phyloP scores from a whole-genome alignment of 75 land plant species.

The Cupressus sempervirens region DNA sequence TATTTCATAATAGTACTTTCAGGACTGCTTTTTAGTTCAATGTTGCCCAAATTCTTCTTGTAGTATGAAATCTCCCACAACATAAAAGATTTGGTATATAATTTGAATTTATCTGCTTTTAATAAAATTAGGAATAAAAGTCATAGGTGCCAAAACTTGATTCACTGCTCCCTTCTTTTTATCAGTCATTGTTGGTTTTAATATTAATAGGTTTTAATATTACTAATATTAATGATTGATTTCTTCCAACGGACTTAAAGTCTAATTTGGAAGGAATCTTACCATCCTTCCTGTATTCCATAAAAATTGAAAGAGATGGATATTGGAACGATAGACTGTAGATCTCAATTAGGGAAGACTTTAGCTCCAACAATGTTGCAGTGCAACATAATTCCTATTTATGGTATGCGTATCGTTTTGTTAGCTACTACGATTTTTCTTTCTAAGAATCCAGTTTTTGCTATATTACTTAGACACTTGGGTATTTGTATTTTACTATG shows the following conservation, averaged over 20 bases:
- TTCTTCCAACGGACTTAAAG: neutral
- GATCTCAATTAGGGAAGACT: neutral
- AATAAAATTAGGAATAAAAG: too few relatives aligned
- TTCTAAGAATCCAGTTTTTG: too few relatives aligned
- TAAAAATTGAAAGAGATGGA: neutral
- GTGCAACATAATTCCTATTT: neutral
- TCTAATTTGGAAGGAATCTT: neutral
- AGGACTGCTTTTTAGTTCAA: neutral
- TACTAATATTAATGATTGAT: neutral
- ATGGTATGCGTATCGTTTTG: too few relatives aligned
- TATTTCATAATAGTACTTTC: neutral
- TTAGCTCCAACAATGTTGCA: neutral
- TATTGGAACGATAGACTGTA: neutral
- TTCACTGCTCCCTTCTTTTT: neutral
- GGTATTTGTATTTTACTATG: neutral
- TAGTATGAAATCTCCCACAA: neutral
- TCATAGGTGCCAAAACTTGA: neutral
- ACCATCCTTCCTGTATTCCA: neutral
- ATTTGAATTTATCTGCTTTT: neutral
- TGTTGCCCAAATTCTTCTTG: neutral
- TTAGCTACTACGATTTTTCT: too few relatives aligned
- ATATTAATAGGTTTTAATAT: neutral
- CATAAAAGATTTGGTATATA: neutral
- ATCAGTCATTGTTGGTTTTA: neutral
- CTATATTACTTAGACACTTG: too few relatives aligned